These are phyloP conservation scores for Mycotypha africana DNA, from an alignment of 371 early-diverging fungal species.

Conservation along the genomic window DNA sequence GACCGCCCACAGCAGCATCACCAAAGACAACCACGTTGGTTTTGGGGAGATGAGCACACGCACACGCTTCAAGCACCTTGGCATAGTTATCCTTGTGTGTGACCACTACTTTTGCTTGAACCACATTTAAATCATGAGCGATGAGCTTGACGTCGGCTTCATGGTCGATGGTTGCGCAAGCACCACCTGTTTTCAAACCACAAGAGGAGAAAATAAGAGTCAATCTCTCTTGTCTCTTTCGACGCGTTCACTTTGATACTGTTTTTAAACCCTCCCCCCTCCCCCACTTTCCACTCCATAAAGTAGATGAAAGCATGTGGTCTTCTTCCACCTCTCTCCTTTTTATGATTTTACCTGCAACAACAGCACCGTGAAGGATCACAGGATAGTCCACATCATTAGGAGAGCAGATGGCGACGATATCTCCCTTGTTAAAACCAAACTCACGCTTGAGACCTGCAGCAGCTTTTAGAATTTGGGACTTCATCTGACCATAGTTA, in stretches of 20 bases:
- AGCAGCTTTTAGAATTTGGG: background rate
- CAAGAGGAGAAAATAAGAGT: too few species aligned
- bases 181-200: slow-evolving; percentile 2
- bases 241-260: too few species aligned
- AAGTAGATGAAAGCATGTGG: too few species aligned
- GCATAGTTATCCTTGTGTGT: slow-evolving; percentile 28
- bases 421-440: slow-evolving; percentile 58
- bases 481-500: background rate
- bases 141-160: slow-evolving; percentile 31
- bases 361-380: background rate
- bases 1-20: slow-evolving; percentile 1
- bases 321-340: too few species aligned
- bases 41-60: slow-evolving; percentile 36
- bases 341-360: slow-evolving; percentile 5
- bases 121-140: slow-evolving; percentile 55
- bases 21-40: slow-evolving; percentile 48
- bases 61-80: slow-evolving; percentile 41
- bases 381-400: slow-evolving; percentile 25
- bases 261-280: too few species aligned
- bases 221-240: too few species aligned
- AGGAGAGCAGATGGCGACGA: slow-evolving; percentile 59
- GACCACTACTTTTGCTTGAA: slow-evolving; percentile 41
- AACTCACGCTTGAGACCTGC: slow-evolving; percentile 17
- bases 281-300: too few species aligned
- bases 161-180: too few species aligned